Base-by-base conservation (phyloP, 2,329 filamentous ascomycete species). In the Stagonosporopsis vannaccii region DNA sequence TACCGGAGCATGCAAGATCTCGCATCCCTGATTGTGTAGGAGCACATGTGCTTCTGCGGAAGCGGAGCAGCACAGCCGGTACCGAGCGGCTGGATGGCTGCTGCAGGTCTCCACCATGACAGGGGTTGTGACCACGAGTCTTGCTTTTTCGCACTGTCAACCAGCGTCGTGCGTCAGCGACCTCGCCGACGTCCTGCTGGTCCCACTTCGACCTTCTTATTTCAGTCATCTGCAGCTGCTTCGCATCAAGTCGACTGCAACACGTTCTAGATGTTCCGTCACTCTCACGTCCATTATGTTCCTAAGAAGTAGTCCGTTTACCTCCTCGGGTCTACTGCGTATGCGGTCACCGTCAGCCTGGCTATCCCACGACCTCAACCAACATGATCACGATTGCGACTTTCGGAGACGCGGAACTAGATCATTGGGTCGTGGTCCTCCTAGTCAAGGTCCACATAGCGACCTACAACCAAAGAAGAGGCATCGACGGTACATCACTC, bases 11-110 rank as follows among this genome's bases (percentile, higher is more conserved):
- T 51, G 41, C 49, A 47, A 59, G 60, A 62, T 65, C 61, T 68
- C 57, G 46, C 58, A 63, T 63, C 47, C 47, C 53, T 51, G 47
- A 13, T 47, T 45, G 45, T 58, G 47, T 48, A 36, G 43, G 53
- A 47, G 56, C 47, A 53, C 52, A 58, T 51, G 58, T 72, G 65
- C 66, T 71, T 71, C 68, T 70, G 69, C 67, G 65, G 67, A 69
- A 68, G 62, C 61, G 60, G 52, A 63, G 45, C 61, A 32, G 46
- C 60, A 58, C 42, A 61, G 62, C 67, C 65, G 64, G 47, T 53
- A 60, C 65, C 63, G 36, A 58, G 49, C 41, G 44, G 49, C 53
- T 63, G 65, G 66, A 49, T 56, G 40, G 42, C 39, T 53, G 50
- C 36, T 46, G 36, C 20, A 26, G 23, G 51, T 42, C 46, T 51